phyloP scores from a whole-genome alignment of 176 grass and related monocot genomes.

The Avena insularis region DNA sequence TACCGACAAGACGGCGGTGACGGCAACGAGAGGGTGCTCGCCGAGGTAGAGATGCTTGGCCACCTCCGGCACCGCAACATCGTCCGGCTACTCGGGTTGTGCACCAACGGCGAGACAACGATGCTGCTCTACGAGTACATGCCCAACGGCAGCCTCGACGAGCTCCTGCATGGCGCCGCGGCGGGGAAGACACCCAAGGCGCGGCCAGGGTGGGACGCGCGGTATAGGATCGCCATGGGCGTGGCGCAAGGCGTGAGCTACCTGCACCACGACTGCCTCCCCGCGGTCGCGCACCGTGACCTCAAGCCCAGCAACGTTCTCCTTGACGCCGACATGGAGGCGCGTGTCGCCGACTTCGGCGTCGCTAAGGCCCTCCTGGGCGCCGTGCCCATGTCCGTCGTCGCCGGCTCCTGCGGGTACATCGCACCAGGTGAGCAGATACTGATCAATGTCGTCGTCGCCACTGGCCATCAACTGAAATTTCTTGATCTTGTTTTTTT shows the following conservation, averaged over 20 bases:
- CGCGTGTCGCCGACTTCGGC: constrained; percentile 85
- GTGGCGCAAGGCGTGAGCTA: constrained; percentile 93
- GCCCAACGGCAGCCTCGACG: constrained; percentile 94
- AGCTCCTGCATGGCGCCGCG: constrained; percentile 54
- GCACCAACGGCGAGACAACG: constrained; percentile 69
- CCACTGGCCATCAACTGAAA: background rate
- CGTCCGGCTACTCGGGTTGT: constrained; percentile 82
- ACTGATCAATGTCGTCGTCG: background rate
- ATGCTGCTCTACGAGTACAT: constrained; percentile 96
- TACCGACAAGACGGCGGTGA: background rate
- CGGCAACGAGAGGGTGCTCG: constrained; percentile 26
- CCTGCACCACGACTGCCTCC: constrained; percentile 88
- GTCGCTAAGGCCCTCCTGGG: constrained; percentile 79
- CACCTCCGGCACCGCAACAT: constrained; percentile 91
- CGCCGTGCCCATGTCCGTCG: constrained; percentile 68
- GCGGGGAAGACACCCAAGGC: background rate
- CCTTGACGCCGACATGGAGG: constrained; percentile 86
- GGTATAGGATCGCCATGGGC: constrained; percentile 73
- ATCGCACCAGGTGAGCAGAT: constrained; percentile 69
- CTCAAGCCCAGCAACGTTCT: constrained; percentile 98
- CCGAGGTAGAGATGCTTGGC: constrained; percentile 87
- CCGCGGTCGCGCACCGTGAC: constrained; percentile 81
- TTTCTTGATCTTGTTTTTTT: background rate
- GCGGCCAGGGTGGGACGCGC: constrained; percentile 62
- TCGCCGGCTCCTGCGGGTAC: constrained; percentile 91